These are phyloP conservation scores for Adiantum capillusveneris DNA, from an alignment of 75 land plant genomes.

Conservation along the genomic window DNA sequence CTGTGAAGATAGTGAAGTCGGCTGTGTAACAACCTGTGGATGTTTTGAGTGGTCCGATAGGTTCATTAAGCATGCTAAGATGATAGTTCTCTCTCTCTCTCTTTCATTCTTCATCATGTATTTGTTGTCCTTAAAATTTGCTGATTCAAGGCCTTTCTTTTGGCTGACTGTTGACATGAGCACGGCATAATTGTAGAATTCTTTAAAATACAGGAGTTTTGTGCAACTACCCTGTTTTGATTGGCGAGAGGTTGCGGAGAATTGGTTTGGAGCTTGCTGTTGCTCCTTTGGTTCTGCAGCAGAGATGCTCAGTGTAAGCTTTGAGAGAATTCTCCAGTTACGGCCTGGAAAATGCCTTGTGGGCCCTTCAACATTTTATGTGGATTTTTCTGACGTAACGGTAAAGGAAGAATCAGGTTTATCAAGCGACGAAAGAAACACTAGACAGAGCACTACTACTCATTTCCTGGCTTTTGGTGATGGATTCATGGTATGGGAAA, in stretches of 20 bases:
- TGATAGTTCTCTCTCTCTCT: too few species aligned
- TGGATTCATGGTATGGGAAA: conserved; percentile 5
- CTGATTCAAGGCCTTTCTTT: too few species aligned
- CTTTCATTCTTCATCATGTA: too few species aligned
- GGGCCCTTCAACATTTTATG: not conserved
- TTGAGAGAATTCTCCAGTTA: not conserved
- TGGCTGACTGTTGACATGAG: too few species aligned
- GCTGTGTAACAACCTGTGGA: too few species aligned
- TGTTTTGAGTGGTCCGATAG: too few species aligned
- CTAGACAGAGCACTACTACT: not conserved
- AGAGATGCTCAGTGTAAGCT: not conserved
- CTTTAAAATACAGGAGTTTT: not conserved
- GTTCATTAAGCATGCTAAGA: too few species aligned
- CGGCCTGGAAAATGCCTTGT: not conserved
- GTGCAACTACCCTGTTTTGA: not conserved
- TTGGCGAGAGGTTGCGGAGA: not conserved
- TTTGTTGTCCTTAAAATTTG: too few species aligned
- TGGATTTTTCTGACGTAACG: not conserved
- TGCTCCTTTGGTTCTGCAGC: conserved; percentile 3
- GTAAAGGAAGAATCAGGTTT: not conserved
- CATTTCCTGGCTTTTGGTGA: not conserved
- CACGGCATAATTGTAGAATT: too few species aligned
- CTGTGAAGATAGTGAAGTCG: too few species aligned
- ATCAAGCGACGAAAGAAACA: not conserved
- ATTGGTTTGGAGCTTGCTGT: conserved; percentile 4